Evolutionary conservation across 2,329 filamentous ascomycete species (phyloP).

Genomic region (Penicillium thymicola): DNA sequence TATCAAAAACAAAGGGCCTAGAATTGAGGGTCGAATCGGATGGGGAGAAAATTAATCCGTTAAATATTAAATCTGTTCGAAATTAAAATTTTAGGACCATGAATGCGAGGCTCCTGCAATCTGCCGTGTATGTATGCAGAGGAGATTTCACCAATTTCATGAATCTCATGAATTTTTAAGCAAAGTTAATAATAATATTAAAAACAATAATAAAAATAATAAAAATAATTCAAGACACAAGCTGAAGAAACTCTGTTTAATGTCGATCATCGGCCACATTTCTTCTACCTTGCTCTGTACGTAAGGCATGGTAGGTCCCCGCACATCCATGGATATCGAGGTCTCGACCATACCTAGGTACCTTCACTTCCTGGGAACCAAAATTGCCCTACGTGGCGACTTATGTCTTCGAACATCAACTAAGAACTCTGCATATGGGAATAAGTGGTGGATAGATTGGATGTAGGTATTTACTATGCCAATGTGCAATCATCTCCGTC

Average conservation of each 20-base stretch:
- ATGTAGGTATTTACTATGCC: slow-evolving; percentile 1
- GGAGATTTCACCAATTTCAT: not conserved
- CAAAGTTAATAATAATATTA: not conserved
- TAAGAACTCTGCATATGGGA: not conserved
- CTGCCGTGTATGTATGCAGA: not conserved
- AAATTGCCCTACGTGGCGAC: slow-evolving; percentile 6
- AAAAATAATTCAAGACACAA: not conserved
- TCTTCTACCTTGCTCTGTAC: not conserved
- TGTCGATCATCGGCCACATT: not conserved
- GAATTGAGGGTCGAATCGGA: not conserved
- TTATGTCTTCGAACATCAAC: too few species aligned
- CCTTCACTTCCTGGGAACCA: not conserved
- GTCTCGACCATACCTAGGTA: not conserved
- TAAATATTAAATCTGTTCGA: not conserved
- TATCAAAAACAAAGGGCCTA: not conserved
- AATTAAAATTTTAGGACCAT: not conserved
- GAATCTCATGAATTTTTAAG: not conserved
- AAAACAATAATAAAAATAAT: not conserved
- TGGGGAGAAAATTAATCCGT: not conserved
- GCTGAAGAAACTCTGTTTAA: not conserved
- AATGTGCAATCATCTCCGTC: not conserved
- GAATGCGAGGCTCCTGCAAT: slow-evolving; percentile 2
- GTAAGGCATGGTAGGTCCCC: not conserved
- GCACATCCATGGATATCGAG: not conserved
- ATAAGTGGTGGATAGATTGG: not conserved